Percentiles rank a stretch among this genome's conserved stretches.
These are phyloP conservation scores for Xerocomellus dryophilus DNA, from an alignment of 768 basidiomycete genomes.

Conservation along the genomic window DNA sequence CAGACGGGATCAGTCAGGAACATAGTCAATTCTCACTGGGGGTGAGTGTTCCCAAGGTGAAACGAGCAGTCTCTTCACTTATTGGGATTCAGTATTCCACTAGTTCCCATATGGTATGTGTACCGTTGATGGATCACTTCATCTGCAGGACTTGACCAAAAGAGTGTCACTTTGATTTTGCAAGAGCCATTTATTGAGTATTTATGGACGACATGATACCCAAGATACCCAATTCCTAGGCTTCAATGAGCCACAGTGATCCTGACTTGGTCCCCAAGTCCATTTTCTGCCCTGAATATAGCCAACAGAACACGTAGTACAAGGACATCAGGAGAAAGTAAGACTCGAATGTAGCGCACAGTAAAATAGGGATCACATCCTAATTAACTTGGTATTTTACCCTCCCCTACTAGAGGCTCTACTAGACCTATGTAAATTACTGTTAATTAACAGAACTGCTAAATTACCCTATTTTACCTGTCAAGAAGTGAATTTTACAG, in stretches of 20 bases:
- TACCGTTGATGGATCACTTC: background rate
- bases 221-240: background rate
- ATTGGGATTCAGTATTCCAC: constrained; percentile 10
- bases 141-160: constrained; percentile 13
- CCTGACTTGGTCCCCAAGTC: background rate
- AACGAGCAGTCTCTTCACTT: background rate
- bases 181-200: no score
- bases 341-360: no score
- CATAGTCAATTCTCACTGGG: no score
- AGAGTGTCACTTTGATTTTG: constrained; percentile 8
- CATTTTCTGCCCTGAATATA: background rate
- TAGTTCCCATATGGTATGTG: constrained; percentile 9
- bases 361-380: no score
- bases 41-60: constrained; percentile 12
- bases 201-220: constrained; percentile 3
- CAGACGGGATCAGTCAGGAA: no score
- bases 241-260: background rate
- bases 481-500: no score
- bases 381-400: no score
- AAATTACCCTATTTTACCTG: no score
- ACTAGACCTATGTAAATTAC: no score
- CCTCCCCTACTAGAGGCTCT: no score
- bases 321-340: no score
- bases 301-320: background rate
- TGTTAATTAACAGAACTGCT: no score